Evolutionary conservation across 2,329 filamentous ascomycete genomes (phyloP).

Genomic region (Geosmithia putterillii): DNA sequence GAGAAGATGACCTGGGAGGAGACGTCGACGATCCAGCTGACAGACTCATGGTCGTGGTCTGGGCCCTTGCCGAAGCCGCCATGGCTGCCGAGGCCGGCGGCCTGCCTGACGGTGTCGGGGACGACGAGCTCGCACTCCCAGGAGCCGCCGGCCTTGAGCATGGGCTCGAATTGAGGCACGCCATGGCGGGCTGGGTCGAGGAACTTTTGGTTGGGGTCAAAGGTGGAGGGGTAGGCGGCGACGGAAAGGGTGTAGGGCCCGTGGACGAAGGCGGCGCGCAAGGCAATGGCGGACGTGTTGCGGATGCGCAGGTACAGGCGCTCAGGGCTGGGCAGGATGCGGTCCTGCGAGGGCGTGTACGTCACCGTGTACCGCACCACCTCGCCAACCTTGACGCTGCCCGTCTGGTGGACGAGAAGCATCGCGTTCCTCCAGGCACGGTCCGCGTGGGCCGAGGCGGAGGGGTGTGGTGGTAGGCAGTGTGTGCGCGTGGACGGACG

Average conservation of each 20-base stretch:
- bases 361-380: conserved; percentile 85
- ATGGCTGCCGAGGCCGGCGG: conserved; percentile 35
- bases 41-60: conserved; percentile 39
- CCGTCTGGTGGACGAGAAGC: conserved; percentile 84
- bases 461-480: not conserved
- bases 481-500: not conserved
- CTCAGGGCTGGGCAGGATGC: conserved; percentile 75
- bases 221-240: conserved; percentile 71
- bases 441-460: not conserved
- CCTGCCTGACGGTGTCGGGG: conserved; percentile 63
- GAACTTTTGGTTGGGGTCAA: conserved; percentile 71
- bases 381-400: conserved; percentile 88
- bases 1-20: conserved; percentile 92
- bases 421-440: conserved; percentile 31
- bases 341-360: conserved; percentile 80
- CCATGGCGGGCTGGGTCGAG: conserved; percentile 58
- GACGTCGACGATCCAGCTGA: conserved; percentile 85
- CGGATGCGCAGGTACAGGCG: conserved; percentile 77
- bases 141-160: conserved; percentile 83
- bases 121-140: conserved; percentile 75
- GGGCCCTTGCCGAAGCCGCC: conserved; percentile 32
- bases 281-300: conserved; percentile 80
- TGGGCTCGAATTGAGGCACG: conserved; percentile 85
- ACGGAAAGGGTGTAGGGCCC: conserved; percentile 88
- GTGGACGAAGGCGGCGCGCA: conserved; percentile 91